Conservation (phyloP, 2,329 filamentous ascomycete species). For the Capronia epimyces region DNA sequence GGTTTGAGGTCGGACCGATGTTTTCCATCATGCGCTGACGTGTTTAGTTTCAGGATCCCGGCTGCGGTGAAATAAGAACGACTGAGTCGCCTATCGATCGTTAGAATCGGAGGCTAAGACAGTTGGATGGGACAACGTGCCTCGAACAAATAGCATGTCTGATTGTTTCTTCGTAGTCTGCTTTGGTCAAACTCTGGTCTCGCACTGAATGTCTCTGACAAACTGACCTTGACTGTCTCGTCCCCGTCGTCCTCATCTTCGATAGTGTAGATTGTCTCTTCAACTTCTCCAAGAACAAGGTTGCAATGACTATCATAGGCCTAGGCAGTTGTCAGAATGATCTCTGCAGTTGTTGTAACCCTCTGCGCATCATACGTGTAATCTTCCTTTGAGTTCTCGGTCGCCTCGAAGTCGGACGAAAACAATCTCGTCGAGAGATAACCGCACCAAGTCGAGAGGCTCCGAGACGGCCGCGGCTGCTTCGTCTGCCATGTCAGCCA, state of each 20-base stretch:
- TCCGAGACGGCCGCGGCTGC: slow-evolving; percentile 68
- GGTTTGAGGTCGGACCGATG: background rate
- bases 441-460: slow-evolving; percentile 89
- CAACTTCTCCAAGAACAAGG: slow-evolving; percentile 87
- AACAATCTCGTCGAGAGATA: slow-evolving; percentile 86
- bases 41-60: slow-evolving; percentile 30
- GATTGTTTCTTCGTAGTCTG: slow-evolving; percentile 94
- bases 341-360: background rate
- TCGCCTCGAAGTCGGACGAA: slow-evolving; percentile 97
- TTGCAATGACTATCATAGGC: slow-evolving; percentile 99
- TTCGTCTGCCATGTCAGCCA: slow-evolving; percentile 79
- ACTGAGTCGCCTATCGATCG: slow-evolving; percentile 60
- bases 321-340: slow-evolving; percentile 45
- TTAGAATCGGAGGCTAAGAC: slow-evolving; percentile 13
- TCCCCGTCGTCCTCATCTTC: slow-evolving; percentile 80
- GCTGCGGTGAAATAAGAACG: slow-evolving; percentile 63
- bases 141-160: slow-evolving; percentile 97
- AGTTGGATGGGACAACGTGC: slow-evolving; percentile 46
- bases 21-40: slow-evolving; percentile 3
- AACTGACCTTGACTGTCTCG: slow-evolving; percentile 62
- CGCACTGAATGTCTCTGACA: background rate
- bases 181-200: slow-evolving; percentile 2
- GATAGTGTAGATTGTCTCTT: slow-evolving; percentile 92
- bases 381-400: slow-evolving; percentile 85
- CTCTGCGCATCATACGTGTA: slow-evolving; percentile 67